phyloP scores from a whole-genome alignment of 768 basidiomycete genomes.

The Kwoniella sp. region DNA sequence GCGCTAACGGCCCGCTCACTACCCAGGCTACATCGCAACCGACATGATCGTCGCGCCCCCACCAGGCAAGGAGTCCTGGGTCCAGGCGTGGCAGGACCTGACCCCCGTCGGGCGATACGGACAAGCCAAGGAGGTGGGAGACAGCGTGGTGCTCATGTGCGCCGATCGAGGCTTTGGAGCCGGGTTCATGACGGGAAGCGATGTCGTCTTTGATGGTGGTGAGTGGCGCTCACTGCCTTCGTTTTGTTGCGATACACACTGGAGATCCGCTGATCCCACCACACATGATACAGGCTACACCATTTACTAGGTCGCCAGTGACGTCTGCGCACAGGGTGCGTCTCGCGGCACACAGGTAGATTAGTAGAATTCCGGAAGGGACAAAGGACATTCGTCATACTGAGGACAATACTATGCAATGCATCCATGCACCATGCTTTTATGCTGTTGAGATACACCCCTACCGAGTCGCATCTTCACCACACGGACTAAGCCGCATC shows the following conservation, averaged over 20 bases:
- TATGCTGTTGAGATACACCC: too few species aligned
- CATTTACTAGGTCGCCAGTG: background rate
- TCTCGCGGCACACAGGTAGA: too few species aligned
- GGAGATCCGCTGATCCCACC: too few species aligned
- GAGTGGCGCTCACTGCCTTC: conserved; percentile 10
- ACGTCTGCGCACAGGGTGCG: too few species aligned
- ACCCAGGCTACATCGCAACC: conserved; percentile 45
- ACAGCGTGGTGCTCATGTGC: conserved; percentile 36
- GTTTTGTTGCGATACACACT: background rate
- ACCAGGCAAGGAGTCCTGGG: conserved; percentile 23
- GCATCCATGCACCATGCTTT: too few species aligned
- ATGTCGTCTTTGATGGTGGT: conserved; percentile 48
- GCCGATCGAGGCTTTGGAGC: conserved; percentile 21
- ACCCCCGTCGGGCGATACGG: conserved; percentile 48
- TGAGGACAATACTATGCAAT: too few species aligned
- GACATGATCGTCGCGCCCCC: conserved; percentile 45
- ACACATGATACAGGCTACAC: conserved; percentile 1
- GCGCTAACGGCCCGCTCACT: too few species aligned
- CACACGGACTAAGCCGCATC: conserved; percentile 51
- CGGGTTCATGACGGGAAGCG: conserved; percentile 48
- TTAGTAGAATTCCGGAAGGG: too few species aligned
- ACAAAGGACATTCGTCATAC: too few species aligned
- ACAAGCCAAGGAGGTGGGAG: conserved; percentile 38
- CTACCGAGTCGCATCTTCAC: background rate
- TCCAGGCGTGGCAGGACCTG: conserved; percentile 34